Evolutionary conservation across 1,139 yeast genomes (phyloP), one percentile per base, ranked within the genome.

Genomic region (Eremothecium sinecaudum): DNA sequence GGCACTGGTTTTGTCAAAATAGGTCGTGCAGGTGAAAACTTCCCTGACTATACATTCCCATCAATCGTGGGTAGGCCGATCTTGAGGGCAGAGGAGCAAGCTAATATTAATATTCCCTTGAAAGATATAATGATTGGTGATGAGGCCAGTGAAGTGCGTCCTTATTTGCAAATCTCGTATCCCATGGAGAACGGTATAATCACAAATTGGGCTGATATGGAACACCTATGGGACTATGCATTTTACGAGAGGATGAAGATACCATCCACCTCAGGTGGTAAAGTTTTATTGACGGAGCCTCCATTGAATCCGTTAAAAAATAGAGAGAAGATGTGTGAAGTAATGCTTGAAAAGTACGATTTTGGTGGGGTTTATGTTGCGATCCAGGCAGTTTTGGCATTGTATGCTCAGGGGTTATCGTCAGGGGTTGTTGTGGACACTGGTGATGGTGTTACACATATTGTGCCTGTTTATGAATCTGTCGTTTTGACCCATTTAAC

Each of bases 151-250:
- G 81, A 82, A 24, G 94, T 83, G 22, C 74, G 98, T 51, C 79
- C 94, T 2, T 75, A 87, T 48, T 71, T 90, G 42, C 95, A 90
- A 61, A 77, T 90, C 40, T 78, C 90, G 20, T 90, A 90, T 52
- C 99, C 99, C 9, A 87, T 90, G 98, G 98, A 90, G 60, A 90
- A 90, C 56, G 99, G 99, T 52, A 84, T 92, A 51, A 87, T 90
- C 59, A 79, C 79, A 57, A 86, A 90, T 58, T 90, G 98, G 98
- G 94, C 87, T 53, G 98, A 90, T 58, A 90, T 92, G 97, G 94
- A 84, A 51, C 92, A 87, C 51, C 70, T 90, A 44, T 90, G 99
- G 99, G 96, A 90, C 62, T 90, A 90, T 61, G 92, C 97, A 17
- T 90, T 90, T 60, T 81, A 80, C 62, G 94, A 90, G 48, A 74